These are phyloP conservation scores for Pyrenophora seminiperda DNA, from an alignment of 2,329 filamentous ascomycete species.

Conservation along the genomic window DNA sequence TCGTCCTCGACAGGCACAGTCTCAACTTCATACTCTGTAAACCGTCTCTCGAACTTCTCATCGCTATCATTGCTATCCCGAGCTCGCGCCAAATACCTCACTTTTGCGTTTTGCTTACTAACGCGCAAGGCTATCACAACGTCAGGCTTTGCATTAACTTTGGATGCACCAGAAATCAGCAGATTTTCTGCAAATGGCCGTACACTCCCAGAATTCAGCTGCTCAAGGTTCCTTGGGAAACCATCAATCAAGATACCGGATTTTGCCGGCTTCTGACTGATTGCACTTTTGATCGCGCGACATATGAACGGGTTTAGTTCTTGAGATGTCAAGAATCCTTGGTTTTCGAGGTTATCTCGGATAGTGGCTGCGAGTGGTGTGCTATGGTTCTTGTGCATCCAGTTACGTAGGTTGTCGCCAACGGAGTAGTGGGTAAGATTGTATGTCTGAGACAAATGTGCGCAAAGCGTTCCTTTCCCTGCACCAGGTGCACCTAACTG, in stretches of 20 bases:
- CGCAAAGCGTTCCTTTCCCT: conserved; percentile 2
- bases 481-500: background rate
- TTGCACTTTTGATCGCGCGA: background rate
- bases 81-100: conserved; percentile 3
- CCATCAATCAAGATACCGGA: conserved; percentile 4
- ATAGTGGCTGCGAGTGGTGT: conserved; percentile 1
- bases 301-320: conserved; percentile 3
- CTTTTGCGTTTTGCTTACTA: conserved; percentile 3
- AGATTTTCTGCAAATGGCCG: conserved; percentile 5
- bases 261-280: background rate
- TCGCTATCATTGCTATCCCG: conserved; percentile 5
- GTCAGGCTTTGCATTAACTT: conserved; percentile 3
- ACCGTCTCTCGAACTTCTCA: conserved; percentile 7
- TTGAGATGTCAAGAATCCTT: conserved; percentile 1
- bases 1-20: background rate
- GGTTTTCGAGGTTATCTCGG: conserved; percentile 6
- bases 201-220: conserved; percentile 1
- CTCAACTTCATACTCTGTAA: conserved; percentile 1
- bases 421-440: conserved; percentile 3
- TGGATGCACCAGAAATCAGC: background rate
- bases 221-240: conserved; percentile 2
- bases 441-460: background rate
- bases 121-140: conserved; percentile 3
- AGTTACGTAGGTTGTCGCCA: conserved; percentile 1
- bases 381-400: background rate